A percentile compares a stretch with the other conserved stretches of the same genome.
Conservation (phyloP, 176 grass and related monocot species). For the Lolium multiflorum region DNA sequence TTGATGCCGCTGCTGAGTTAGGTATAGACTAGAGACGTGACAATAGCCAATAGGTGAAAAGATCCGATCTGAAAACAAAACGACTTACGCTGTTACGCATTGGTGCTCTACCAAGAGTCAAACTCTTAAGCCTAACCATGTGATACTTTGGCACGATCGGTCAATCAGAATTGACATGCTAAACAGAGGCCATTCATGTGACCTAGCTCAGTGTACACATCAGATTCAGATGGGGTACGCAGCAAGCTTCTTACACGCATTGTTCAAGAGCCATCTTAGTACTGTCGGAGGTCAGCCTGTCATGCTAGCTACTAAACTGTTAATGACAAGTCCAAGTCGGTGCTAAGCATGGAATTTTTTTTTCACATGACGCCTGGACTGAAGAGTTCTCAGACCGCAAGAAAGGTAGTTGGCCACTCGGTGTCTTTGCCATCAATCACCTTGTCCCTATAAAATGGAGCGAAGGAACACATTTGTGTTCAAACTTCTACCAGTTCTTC, state of each 20-base stretch:
- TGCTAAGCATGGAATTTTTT: slow-evolving; percentile 9
- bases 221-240: slow-evolving; percentile 1
- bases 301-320: background rate
- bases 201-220: background rate
- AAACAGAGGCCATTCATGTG: background rate
- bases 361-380: background rate
- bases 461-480: slow-evolving; percentile 25
- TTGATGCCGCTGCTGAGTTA: slow-evolving; percentile 3
- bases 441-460: slow-evolving; percentile 11
- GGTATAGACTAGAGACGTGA: background rate
- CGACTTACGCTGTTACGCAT: background rate
- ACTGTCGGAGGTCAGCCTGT: slow-evolving; percentile 5
- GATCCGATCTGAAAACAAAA: background rate
- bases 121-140: slow-evolving; percentile 23
- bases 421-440: slow-evolving; percentile 22
- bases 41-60: background rate
- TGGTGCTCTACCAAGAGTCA: background rate
- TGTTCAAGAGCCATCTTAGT: slow-evolving; percentile 7
- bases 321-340: slow-evolving; percentile 24
- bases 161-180: background rate
- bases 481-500: slow-evolving; percentile 32
- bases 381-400: background rate
- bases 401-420: slow-evolving; percentile 40
- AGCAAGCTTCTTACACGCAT: background rate
- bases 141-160: background rate